Conservation (phyloP, 495 filamentous ascomycete species). For the Aspergillus hancockii region DNA sequence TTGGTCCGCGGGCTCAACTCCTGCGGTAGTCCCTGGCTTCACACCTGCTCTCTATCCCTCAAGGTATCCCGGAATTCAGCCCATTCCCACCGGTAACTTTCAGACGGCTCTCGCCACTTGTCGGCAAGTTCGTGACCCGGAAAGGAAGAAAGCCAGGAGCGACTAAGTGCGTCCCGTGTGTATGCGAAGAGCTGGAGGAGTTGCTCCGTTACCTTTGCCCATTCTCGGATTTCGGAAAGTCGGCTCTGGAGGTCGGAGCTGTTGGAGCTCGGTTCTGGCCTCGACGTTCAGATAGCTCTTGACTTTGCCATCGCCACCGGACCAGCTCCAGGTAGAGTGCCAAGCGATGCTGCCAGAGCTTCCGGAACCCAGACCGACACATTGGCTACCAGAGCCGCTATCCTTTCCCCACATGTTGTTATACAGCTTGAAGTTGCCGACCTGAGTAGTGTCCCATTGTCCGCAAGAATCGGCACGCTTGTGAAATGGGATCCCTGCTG, state of each 20-base stretch:
- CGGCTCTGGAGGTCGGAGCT: too few species aligned
- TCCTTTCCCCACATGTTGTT: slow-evolving; percentile 4
- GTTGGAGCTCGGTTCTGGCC: not conserved
- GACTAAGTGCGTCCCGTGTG: not conserved
- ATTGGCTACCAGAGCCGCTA: not conserved
- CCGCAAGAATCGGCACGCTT: not conserved
- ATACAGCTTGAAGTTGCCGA: not conserved
- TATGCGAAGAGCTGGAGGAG: not conserved
- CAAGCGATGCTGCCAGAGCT: not conserved
- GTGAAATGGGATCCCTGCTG: not conserved
- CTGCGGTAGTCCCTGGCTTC: not conserved
- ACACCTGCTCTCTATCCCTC: not conserved
- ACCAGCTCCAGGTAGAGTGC: not conserved
- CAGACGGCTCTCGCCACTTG: not conserved
- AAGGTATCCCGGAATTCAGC: not conserved
- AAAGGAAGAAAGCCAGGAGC: not conserved
- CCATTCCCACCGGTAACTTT: not conserved
- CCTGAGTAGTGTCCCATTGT: not conserved
- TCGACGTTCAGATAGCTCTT: slow-evolving; percentile 1
- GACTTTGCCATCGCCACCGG: not conserved
- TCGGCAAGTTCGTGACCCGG: not conserved
- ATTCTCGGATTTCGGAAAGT: not conserved
- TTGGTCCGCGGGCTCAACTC: not conserved
- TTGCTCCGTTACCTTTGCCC: not conserved
- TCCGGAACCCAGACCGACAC: not conserved